Base-by-base conservation (phyloP, 352 stramenopile species). In the Phytophthora sp. region DNA sequence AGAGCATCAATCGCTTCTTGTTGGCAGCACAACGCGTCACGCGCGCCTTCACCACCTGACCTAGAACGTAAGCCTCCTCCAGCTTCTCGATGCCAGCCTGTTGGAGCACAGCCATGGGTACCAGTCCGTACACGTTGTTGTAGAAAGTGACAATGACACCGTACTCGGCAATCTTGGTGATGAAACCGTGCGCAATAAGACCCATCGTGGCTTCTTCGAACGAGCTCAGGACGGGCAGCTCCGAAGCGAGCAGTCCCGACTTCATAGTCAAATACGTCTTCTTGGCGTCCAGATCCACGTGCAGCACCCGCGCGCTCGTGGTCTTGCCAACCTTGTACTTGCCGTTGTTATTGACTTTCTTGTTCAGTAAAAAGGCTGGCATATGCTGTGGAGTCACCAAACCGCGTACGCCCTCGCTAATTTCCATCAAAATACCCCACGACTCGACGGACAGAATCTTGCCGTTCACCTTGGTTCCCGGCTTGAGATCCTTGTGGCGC, bases 81-180 rank as follows among this genome's bases (percentile, higher is more conserved):
- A 96, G 72, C 57, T 95, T 90, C 7, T 77, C 69, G 42, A 98
- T 91, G 13, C 91, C 91, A 3, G 90, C 88, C 41, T 90, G 71
- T 24, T 83, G 79, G 24, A 99, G 71, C 57, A 95, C 84, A 39
- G 80, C 84, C 2, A 91, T 90, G 0, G 89, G 91, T 6, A 98
- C 92, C 29, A 97, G 74, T 24, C 96, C 96, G 69, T 98, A 97
- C 23, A 98, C 93, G 54, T 94, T 94, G 70, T 98, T 97, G 84
- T 96, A 99, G 69, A 99, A 99, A 38, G 86, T 98, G 24, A 99
- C 92, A 56, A 95, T 94, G 15, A 99, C 75, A 21, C 94, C 93
- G 56, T 90, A 94, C 21, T 96, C 81, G 56, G 95, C 93, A 38
- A 98, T 90, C 68, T 97, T 98, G 16, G 94, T 98, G 55, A 99